Conservation (phyloP, 495 filamentous ascomycete genomes). For the Neurospora intermedia region DNA sequence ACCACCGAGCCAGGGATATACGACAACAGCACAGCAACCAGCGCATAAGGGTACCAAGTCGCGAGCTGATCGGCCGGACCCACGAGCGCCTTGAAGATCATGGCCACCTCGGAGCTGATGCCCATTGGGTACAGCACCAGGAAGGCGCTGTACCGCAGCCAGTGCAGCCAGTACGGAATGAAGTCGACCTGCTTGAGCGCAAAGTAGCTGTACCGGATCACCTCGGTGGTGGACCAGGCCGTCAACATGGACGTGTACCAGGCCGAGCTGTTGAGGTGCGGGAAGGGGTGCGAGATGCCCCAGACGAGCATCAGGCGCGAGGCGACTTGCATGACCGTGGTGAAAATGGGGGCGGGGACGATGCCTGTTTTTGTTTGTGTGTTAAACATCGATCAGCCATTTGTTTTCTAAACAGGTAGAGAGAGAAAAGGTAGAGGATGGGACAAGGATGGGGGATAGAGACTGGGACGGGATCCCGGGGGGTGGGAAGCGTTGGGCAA, state of each 20-base stretch:
- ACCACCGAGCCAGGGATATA: slow-evolving; percentile 90
- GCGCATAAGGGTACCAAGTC: slow-evolving; percentile 42
- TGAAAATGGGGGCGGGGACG: slow-evolving; percentile 73
- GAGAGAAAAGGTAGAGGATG: not conserved
- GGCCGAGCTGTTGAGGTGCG: slow-evolving; percentile 35
- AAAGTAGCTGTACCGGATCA: slow-evolving; percentile 83
- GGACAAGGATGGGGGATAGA: not conserved
- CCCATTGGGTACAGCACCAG: slow-evolving; percentile 86
- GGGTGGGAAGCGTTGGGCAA: not conserved
- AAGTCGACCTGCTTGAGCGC: slow-evolving; percentile 54
- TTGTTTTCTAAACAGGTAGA: not conserved
- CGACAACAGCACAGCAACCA: slow-evolving; percentile 51
- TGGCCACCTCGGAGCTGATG: slow-evolving; percentile 71
- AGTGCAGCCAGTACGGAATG: slow-evolving; percentile 53
- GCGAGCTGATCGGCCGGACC: slow-evolving; percentile 41
- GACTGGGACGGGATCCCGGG: not conserved
- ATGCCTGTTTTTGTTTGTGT: slow-evolving; percentile 37
- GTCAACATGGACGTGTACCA: slow-evolving; percentile 62
- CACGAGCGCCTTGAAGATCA: slow-evolving; percentile 61
- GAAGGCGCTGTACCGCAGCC: slow-evolving; percentile 92
- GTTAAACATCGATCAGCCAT: too few species aligned
- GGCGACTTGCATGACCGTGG: slow-evolving; percentile 81
- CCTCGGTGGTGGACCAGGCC: slow-evolving; percentile 80
- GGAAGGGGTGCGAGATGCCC: slow-evolving; percentile 60
- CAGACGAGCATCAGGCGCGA: slow-evolving; percentile 76